Evolutionary conservation across 2,329 filamentous ascomycete genomes (phyloP), one percentile per base, ranked within the genome.

Genomic region (Aspergillus floridensis): DNA sequence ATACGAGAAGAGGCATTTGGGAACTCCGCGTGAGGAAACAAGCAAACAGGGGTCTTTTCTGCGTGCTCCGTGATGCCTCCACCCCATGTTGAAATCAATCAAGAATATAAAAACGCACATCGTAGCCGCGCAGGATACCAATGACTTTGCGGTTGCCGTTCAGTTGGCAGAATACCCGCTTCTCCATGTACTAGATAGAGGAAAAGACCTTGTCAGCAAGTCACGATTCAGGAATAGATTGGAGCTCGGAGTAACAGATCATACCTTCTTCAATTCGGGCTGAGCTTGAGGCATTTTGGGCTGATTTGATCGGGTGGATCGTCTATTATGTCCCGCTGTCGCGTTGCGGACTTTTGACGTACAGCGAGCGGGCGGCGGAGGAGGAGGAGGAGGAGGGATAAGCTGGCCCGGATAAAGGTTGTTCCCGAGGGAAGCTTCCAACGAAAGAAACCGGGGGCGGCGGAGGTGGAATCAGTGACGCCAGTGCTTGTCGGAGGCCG

Each of bases 141-240:
- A 96, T 92, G 63, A 99, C 93, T 80, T 96, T 98, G 76, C 95
- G 90, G 78, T 93, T 96, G 73, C 95, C 95, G 79, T 99, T 99
- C 57, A 99, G 83, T 79, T 99, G 93, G 67, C 98, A 92, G 78
- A 97, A 96, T 74, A 99, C 86, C 80, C 93, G 87, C 87, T 99
- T 99, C 84, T 99, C 95, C 80, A 99, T 92, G 80, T 99, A 99
- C 95, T 99, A 44, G 16, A 63, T 64, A 32, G 63, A 32, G 31
- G 5, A 59, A 58, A 16, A 61, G 48, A 38, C 22, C 26, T 32
- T 12, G 38, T 44, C 38, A 44, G 38, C n/a, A 6, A 44, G 19
- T 8, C 38, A 19, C 16, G 6, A n/a, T 44, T n/a, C 38, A 16
- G 12, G 16, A 3, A 19, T n/a, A 1, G 16, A 19, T 44, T 19